phyloP scores from a whole-genome alignment of 1,284 basidiomycete species.

The Malassezia nana region DNA sequence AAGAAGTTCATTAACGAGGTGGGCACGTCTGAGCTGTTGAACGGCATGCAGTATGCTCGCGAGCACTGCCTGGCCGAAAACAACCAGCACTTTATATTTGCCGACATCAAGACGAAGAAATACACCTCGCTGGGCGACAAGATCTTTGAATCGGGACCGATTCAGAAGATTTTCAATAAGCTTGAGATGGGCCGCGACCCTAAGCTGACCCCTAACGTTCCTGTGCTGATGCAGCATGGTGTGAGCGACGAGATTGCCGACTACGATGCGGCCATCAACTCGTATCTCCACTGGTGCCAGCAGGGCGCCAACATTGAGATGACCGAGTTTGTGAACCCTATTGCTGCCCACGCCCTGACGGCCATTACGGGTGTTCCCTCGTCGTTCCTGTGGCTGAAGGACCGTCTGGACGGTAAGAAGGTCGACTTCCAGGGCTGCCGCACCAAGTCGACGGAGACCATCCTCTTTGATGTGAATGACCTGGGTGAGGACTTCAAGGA shows the following conservation, averaged over 20 bases:
- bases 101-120: slow-evolving; percentile 15
- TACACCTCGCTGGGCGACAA: slow-evolving; percentile 16
- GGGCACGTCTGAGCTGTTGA: neutral
- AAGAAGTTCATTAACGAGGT: neutral
- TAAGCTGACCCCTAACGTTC: slow-evolving; percentile 19
- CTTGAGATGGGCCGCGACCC: slow-evolving; percentile 20
- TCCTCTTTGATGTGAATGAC: neutral
- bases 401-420: slow-evolving; percentile 20
- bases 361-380: slow-evolving; percentile 22
- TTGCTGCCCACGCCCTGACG: slow-evolving; percentile 27
- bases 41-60: slow-evolving; percentile 8
- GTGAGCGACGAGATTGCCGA: slow-evolving; percentile 31
- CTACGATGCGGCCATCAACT: slow-evolving; percentile 10
- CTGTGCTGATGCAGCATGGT: slow-evolving; percentile 29
- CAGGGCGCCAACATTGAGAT: slow-evolving; percentile 32
- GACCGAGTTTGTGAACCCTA: slow-evolving; percentile 3
- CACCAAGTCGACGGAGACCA: neutral
- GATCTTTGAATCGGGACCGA: slow-evolving; percentile 18
- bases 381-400: slow-evolving; percentile 19
- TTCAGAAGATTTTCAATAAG: slow-evolving; percentile 12
- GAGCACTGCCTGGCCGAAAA: slow-evolving; percentile 22
- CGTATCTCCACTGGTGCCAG: slow-evolving; percentile 24
- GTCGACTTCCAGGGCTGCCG: neutral
- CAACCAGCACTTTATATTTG: slow-evolving; percentile 14
- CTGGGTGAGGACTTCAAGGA: neutral